phyloP scores from a whole-genome alignment of 305 asterid genomes.

The Fraxinus dipetala region DNA sequence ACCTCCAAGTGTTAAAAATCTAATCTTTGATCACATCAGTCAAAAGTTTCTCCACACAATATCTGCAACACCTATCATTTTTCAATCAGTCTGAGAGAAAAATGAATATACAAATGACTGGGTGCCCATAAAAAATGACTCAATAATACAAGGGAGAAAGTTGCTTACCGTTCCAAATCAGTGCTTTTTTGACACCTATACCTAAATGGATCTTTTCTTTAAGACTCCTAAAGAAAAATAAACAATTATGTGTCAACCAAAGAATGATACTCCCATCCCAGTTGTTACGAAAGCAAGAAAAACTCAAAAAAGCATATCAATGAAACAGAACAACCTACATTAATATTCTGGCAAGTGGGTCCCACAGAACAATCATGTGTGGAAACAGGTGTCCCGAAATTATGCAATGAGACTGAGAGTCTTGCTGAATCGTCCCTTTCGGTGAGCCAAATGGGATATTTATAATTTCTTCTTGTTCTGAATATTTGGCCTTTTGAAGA shows the following conservation, averaged over 20 bases:
- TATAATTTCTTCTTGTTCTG: not conserved
- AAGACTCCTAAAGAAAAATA: not conserved
- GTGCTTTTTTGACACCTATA: conserved; percentile 24
- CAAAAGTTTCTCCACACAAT: not conserved
- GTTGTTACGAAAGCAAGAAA: not conserved
- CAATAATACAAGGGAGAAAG: conserved; percentile 31
- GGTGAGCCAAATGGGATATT: conserved; percentile 28
- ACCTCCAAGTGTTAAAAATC: not conserved
- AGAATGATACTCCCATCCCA: not conserved
- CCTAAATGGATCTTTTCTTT: not conserved
- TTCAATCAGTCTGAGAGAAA: conserved; percentile 3
- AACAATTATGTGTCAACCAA: not conserved
- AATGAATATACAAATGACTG: not conserved
- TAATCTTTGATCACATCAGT: not conserved
- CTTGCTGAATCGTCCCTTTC: conserved; percentile 25
- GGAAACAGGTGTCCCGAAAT: conserved; percentile 12
- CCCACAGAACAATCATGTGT: conserved; percentile 20
- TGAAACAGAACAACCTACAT: not conserved
- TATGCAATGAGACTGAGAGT: not conserved
- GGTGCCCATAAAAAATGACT: not conserved
- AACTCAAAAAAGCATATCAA: not conserved
- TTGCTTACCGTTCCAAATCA: conserved; percentile 70
- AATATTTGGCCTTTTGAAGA: conserved; percentile 19
- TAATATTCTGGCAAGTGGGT: conserved; percentile 11
- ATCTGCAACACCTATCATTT: conserved; percentile 10